Base-by-base conservation (phyloP, 495 filamentous ascomycete species). In the Penicillium angulare region DNA sequence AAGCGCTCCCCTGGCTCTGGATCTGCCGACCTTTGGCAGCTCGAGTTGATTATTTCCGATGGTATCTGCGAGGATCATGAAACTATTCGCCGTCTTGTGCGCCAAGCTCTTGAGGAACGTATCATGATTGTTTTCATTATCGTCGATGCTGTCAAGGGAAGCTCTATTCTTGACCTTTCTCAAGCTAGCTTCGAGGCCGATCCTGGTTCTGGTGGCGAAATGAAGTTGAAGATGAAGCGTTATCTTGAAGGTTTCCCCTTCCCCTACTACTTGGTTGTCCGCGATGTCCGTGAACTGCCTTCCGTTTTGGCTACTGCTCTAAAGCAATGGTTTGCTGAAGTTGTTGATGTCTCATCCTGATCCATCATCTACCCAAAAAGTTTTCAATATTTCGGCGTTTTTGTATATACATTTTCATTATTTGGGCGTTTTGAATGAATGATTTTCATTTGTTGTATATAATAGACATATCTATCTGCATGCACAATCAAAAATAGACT, bases 101-200 rank as follows among this genome's bases (percentile, higher is more conserved):
- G 93, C 6, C 86, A 90, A 59, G 92, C 93, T 3, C 83, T 88
- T 56, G 92, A 96, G 66, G 90, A 96, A 67, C 76, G 89, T 8
- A 92, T 99, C 59, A 97, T 99, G 93, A 85, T 97, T 44, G 91
- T 99, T 0, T 99, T 97, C 57, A 86, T 99, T 40, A 86, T 99
- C 53, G 86, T 98, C 54, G 93, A 98, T 73, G 84, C 90, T 27
- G 78, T 86, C 6, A 77, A 78, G 59, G 67, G 77, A 32, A 79
- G 80, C 58, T 83, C 80, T 36, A 92, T 97, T 49, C 64, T 95
- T 55, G 87, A 95, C 59, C 77, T 97, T 59, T 88, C 83, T 55
- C 81, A 87, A 61, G 90, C 89, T 17, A 80, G 80, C 67, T 95
- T 96, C 56, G 84, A 84, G 55, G 71, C 79, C 5, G 83, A 88